phyloP scores from a whole-genome alignment of 2,329 filamentous ascomycete species.

The Aureobasidium sp. region DNA sequence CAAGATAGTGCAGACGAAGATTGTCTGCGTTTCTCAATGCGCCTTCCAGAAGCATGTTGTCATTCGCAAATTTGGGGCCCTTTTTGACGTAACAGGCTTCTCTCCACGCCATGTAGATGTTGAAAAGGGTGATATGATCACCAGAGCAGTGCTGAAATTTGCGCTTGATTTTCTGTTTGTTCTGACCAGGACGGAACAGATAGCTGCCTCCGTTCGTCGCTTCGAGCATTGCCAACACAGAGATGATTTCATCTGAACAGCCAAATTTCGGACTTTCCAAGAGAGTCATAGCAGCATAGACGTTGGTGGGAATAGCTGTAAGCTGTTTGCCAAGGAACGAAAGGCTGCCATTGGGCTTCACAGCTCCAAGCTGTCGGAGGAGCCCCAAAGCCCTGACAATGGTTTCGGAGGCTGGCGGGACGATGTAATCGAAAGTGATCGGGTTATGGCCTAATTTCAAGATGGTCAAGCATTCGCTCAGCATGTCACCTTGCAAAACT shows the following conservation, averaged over 20 bases:
- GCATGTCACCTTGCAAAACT: not conserved
- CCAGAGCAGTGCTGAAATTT: not conserved
- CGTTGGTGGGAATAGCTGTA: not conserved
- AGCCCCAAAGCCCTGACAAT: not conserved
- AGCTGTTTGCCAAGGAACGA: not conserved
- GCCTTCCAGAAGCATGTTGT: not conserved
- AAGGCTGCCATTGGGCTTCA: too few relatives aligned
- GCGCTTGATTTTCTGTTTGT: not conserved
- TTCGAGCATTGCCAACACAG: not conserved
- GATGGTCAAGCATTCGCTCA: not conserved
- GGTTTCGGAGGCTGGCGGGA: not conserved
- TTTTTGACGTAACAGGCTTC: not conserved
- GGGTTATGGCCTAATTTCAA: not conserved
- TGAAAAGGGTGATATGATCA: not conserved
- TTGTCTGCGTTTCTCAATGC: not conserved
- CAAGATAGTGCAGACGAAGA: not conserved
- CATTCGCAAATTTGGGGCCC: not conserved
- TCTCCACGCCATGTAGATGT: not conserved
- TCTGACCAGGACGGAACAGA: not conserved
- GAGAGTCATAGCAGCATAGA: not conserved
- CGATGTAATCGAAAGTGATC: not conserved
- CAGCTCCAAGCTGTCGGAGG: not conserved
- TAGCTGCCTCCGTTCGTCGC: too few relatives aligned
- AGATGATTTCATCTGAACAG: not conserved
- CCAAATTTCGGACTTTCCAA: not conserved